These are phyloP conservation scores for Apophysomyces ossiformis DNA, from an alignment of 371 early-diverging fungal species.

Conservation along the genomic window DNA sequence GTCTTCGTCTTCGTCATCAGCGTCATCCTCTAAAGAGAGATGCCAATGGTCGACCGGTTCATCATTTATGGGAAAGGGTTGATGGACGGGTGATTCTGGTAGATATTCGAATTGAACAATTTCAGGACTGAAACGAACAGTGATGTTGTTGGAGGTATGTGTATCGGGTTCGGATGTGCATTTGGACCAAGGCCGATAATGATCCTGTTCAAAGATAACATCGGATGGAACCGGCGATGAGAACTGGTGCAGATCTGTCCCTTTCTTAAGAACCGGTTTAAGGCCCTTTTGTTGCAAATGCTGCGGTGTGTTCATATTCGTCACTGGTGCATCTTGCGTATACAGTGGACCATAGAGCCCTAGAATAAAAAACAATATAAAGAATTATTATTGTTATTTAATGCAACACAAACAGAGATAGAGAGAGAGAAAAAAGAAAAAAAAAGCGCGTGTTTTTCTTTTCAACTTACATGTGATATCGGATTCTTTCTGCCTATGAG, in stretches of 20 bases:
- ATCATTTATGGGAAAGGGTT: conserved; percentile 7
- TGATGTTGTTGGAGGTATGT: background rate
- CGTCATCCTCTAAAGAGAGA: conserved; percentile 15
- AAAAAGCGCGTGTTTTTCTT: background rate
- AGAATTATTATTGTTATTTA: too few species aligned
- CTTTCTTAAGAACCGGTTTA: conserved; percentile 26
- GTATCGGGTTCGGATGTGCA: conserved; percentile 9
- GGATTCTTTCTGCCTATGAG: conserved; percentile 45
- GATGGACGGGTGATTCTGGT: conserved; percentile 28
- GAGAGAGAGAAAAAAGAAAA: background rate
- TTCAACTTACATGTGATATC: conserved; percentile 41
- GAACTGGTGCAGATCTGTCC: conserved; percentile 7
- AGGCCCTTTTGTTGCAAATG: conserved; percentile 13
- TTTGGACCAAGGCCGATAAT: conserved; percentile 11
- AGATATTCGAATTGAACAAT: conserved; percentile 24
- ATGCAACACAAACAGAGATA: too few species aligned
- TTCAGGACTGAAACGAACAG: conserved; percentile 32
- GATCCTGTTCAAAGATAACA: conserved; percentile 5
- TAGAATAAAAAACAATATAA: conserved; percentile 12
- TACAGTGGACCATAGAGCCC: conserved; percentile 50
- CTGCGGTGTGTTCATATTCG: background rate
- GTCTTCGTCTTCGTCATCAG: conserved; percentile 17
- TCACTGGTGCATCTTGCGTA: conserved; percentile 13
- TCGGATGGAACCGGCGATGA: conserved; percentile 6
- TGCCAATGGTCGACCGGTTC: conserved; percentile 11